A percentile compares a stretch with the other conserved stretches of the same genome.
Conservation (phyloP, 1,284 basidiomycete species). For the Xerocomus minutiporus region DNA sequence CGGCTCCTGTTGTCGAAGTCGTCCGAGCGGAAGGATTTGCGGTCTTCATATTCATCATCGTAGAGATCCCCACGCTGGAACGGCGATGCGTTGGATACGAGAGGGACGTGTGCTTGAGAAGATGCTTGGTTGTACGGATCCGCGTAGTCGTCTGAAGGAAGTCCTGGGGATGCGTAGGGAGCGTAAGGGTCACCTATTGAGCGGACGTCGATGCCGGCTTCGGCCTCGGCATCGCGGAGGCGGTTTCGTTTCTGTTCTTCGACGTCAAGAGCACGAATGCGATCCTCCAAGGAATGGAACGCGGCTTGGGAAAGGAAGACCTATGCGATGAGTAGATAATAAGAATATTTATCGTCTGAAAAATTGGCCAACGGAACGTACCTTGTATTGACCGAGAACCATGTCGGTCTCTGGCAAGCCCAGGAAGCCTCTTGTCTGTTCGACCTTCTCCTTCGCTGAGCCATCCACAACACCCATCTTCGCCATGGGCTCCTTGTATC, state of each 20-base stretch:
- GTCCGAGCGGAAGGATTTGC: constrained; percentile 69
- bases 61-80: constrained; percentile 68
- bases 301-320: constrained; percentile 86
- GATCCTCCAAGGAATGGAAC: constrained; percentile 90
- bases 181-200: constrained; percentile 76
- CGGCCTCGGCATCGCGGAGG: constrained; percentile 68
- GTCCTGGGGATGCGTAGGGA: constrained; percentile 55
- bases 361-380: background rate
- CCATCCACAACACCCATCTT: constrained; percentile 48
- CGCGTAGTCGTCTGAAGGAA: constrained; percentile 41
- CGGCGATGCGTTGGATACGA: constrained; percentile 77
- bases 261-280: constrained; percentile 74
- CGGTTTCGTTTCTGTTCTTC: constrained; percentile 80
- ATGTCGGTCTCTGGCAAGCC: constrained; percentile 71
- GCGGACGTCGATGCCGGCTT: constrained; percentile 66
- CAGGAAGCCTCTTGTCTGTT: constrained; percentile 60
- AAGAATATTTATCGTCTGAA: background rate
- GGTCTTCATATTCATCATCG: constrained; percentile 77
- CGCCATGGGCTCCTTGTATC: constrained; percentile 66
- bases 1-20: constrained; percentile 73
- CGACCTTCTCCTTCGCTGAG: constrained; percentile 48
- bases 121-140: constrained; percentile 43
- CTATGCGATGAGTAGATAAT: constrained; percentile 37
- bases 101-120: constrained; percentile 61
- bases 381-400: constrained; percentile 65